Evolutionary conservation across 164 flowering plant species (phyloP), one percentile per base, ranked within the genome.

Genomic region (Paratinospora sagittata): DNA sequence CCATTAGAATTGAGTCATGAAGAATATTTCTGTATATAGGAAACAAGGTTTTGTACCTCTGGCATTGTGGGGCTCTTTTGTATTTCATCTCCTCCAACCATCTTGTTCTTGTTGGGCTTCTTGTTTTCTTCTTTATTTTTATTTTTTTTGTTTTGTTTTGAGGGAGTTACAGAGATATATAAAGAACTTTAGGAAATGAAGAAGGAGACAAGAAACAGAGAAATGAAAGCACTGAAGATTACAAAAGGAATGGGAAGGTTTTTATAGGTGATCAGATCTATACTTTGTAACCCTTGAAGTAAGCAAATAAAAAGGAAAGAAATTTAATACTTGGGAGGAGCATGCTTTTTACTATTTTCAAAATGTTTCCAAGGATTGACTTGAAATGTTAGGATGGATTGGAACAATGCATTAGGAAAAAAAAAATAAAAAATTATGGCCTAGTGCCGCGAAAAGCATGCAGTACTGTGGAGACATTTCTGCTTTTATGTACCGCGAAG

Each of bases 21-120:
- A 43, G 16, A 17, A 60, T 3, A 16, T 27, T 36, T 14, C n/a
- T 23, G 27, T 8, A 7, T 9, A 16, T 57, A 8, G 27, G 63
- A 14, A 23, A 58, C 26, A 70, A 62, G 70, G 72, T 67, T 70
- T 47, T n/a, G 73, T 86, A 87, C 91, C 91, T 89, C 94, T 74
- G 74, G 74, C 78, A 76, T 66, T 77, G 89, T 79, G 67, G 83
- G 86, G 81, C 79, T 69, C 84, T 82, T 85, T 70, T 68, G 75
- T 65, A 37, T 75, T 33, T 83, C 78, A 63, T 81, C 81, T 47
- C 77, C 78, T 49, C 74, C 78, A 69, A 73, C 81, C 88, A 86
- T 85, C 72, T 66, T 70, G n/a, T n/a, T n/a, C n/a, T n/a, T n/a
- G 66, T 21, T 73, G 33, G 45, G 55, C 66, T 52, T 75, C 63